A percentile compares a stretch with the other conserved stretches of the same genome.
phyloP scores from a whole-genome alignment of 768 basidiomycete genomes.

The Kwoniella bestiolae region DNA sequence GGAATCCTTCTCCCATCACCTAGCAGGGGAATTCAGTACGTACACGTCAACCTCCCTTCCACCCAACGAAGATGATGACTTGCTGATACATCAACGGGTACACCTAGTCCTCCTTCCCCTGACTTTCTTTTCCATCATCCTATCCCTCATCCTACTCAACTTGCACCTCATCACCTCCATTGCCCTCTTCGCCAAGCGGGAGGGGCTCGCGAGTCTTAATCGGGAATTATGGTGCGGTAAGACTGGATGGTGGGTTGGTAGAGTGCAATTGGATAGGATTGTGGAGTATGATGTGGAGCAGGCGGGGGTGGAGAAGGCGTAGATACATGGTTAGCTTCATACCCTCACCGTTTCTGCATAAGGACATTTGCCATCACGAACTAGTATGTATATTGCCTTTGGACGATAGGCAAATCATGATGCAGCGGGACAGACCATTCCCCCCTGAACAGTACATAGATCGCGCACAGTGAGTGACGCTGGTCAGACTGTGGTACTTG shows the following conservation, averaged over 20 bases:
- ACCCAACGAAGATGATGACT: neutral
- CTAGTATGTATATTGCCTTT: no score
- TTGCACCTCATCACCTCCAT: slow-evolving; percentile 14
- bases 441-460: no score
- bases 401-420: no score
- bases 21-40: slow-evolving; percentile 13
- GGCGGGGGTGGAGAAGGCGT: neutral
- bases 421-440: no score
- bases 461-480: no score
- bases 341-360: no score
- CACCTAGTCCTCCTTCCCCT: slow-evolving; percentile 18
- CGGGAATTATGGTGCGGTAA: slow-evolving; percentile 16
- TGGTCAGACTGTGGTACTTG: no score
- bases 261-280: neutral
- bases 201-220: slow-evolving; percentile 5
- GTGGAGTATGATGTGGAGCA: neutral
- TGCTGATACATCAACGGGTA: neutral
- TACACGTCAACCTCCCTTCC: neutral
- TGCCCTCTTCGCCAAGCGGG: neutral
- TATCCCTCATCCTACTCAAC: slow-evolving; percentile 8
- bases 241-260: slow-evolving; percentile 22
- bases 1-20: slow-evolving; percentile 2
- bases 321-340: no score
- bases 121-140: slow-evolving; percentile 4
- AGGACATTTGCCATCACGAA: no score